phyloP scores from a whole-genome alignment of 345 rosid species.

The Eucalyptus virginea region DNA sequence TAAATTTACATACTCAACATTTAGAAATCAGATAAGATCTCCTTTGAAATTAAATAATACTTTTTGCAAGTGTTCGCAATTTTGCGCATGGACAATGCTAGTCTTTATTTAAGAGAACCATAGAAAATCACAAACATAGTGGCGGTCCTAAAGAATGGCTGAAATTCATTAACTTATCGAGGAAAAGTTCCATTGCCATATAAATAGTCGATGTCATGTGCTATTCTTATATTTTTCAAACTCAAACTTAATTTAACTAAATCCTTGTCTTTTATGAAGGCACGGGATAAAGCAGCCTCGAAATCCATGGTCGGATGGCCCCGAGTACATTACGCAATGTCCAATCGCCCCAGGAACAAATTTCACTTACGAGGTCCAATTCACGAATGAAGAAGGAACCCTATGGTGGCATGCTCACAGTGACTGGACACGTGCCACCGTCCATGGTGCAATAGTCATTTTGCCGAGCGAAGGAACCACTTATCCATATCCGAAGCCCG shows the following conservation, averaged over 20 bases:
- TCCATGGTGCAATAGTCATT: slow-evolving; percentile 15
- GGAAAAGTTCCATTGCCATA: background rate
- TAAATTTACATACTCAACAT: background rate
- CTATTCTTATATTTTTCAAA: background rate
- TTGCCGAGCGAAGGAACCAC: background rate
- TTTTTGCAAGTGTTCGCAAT: background rate
- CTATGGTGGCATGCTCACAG: slow-evolving; percentile 39
- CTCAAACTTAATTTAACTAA: background rate
- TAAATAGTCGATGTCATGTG: background rate
- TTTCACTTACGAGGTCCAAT: slow-evolving; percentile 7
- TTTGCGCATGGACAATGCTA: background rate
- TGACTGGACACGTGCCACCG: slow-evolving; percentile 10
- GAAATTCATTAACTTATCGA: background rate
- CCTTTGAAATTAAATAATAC: background rate
- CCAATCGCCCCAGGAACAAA: slow-evolving; percentile 5
- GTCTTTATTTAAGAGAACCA: background rate
- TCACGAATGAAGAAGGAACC: slow-evolving; percentile 18
- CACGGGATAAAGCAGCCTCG: slow-evolving; percentile 13
- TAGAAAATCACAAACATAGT: background rate
- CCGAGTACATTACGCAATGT: slow-evolving; percentile 21
- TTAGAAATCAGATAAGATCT: background rate
- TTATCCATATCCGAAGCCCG: background rate
- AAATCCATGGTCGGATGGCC: slow-evolving; percentile 25
- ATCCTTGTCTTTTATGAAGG: background rate
- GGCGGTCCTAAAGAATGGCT: background rate